Base-by-base conservation (phyloP, 2,329 filamentous ascomycete species). In the Trichoderma asperellum region DNA sequence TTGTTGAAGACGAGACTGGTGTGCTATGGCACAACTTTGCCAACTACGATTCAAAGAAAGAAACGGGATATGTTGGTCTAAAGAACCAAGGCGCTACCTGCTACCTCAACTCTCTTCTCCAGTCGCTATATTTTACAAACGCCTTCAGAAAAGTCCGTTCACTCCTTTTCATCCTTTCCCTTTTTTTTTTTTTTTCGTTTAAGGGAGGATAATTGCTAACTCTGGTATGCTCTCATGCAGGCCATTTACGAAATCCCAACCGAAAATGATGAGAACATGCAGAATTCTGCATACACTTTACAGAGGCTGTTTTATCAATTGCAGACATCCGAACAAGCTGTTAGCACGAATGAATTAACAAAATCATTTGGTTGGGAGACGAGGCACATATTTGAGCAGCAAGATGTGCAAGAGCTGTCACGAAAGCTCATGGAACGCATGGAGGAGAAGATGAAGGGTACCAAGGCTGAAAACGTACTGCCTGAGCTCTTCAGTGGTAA, bases 281-380 rank as follows among this genome's bases (percentile, higher is more conserved):
- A 87, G 70, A 97, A 97, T 82, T 97, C 94, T 77, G 96, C 96
- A 32, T 98, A 97, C 80, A 93, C 94, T 0, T 84, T 99, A 24
- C 96, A 99, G 79, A 87, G 96, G 72, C 85, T 99, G 18, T 99
- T 99, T 81, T 98, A 97, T 77, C 92, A 94, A 74, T 85, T 99
- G 24, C 96, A 99, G 79, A 97, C 94, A 14, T 95, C 91, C 49
- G 89, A 90, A 63, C 83, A 85, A 43, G 93, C 96, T 0, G 95
- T 99, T 2, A 88, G 92, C 49, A 99, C 96, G 1, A 94, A 91
- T 63, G 96, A 99, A 77, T 87, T 99, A 49, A 99, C 96, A 7
- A 92, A 93, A 73, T 98, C 96, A 0, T 99, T 99, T 79, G 96
- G 96, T 29, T 99, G 96, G 96, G 95, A 99, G 76, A 97, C 95